Conservation (phyloP, 2,329 filamentous ascomycete genomes). For the Monosporascus sp. region DNA sequence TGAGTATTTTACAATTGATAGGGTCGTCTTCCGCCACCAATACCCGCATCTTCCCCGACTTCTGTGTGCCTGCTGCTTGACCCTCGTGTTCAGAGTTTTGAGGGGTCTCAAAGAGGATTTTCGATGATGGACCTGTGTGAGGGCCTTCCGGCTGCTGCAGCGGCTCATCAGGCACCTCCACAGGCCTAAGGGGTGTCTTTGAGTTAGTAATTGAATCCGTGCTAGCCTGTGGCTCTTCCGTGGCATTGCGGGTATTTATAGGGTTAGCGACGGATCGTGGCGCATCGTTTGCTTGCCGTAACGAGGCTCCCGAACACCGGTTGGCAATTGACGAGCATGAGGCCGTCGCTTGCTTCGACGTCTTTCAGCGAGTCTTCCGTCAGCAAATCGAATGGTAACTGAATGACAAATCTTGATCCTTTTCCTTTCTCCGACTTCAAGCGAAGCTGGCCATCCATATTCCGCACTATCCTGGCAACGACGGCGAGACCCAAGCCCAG, state of each 20-base stretch:
- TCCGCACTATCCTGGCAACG: slow-evolving; percentile 80
- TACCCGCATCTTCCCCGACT: slow-evolving; percentile 47
- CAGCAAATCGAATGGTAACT: slow-evolving; percentile 69
- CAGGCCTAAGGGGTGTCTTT: slow-evolving; percentile 41
- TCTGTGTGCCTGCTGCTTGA: slow-evolving; percentile 1
- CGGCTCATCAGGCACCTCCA: slow-evolving; percentile 47
- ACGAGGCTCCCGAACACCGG: background rate
- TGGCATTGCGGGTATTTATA: background rate
- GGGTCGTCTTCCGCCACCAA: slow-evolving; percentile 86
- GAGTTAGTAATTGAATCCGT: slow-evolving; percentile 36
- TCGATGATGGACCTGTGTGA: slow-evolving; percentile 27
- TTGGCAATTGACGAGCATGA: background rate
- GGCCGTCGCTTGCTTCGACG: slow-evolving; percentile 7
- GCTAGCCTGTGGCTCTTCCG: slow-evolving; percentile 27
- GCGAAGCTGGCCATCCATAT: slow-evolving; percentile 83
- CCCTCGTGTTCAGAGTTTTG: slow-evolving; percentile 6
- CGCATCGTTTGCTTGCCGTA: background rate
- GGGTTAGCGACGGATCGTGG: background rate
- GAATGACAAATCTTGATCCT: slow-evolving; percentile 77
- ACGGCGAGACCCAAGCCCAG: slow-evolving; percentile 81
- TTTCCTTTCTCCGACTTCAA: slow-evolving; percentile 79
- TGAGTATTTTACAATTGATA: slow-evolving; percentile 76
- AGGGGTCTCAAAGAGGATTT: slow-evolving; percentile 35
- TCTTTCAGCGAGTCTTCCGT: slow-evolving; percentile 32
- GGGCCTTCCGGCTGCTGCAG: slow-evolving; percentile 26